A percentile compares a stretch with the other conserved stretches of the same genome.
Conservation (phyloP, 2,329 filamentous ascomycete species). For the Aspergillus sp. region DNA sequence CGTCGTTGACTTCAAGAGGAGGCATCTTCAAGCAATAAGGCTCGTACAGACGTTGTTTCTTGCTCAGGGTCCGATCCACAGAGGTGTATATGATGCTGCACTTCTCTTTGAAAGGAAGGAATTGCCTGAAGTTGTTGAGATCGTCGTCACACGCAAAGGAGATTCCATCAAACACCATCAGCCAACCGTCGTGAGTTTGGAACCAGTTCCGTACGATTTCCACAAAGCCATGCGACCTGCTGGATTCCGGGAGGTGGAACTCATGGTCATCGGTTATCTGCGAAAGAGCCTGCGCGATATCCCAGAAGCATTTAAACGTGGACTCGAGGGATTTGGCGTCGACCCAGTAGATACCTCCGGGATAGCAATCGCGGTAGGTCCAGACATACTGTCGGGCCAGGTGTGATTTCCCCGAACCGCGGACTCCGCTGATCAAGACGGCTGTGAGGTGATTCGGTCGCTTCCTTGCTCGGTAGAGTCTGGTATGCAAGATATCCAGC, state of each 20-base stretch:
- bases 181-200: slow-evolving; percentile 61
- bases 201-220: slow-evolving; percentile 62
- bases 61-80: slow-evolving; percentile 56
- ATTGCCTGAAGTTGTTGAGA: slow-evolving; percentile 52
- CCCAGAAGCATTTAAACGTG: slow-evolving; percentile 62
- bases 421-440: slow-evolving; percentile 63
- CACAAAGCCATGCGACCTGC: slow-evolving; percentile 52
- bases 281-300: slow-evolving; percentile 60
- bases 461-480: slow-evolving; percentile 59
- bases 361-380: slow-evolving; percentile 57
- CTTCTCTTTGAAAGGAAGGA: slow-evolving; percentile 63
- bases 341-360: slow-evolving; percentile 69
- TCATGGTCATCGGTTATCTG: slow-evolving; percentile 39
- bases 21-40: slow-evolving; percentile 58
- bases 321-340: slow-evolving; percentile 61
- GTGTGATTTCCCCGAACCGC: slow-evolving; percentile 68
- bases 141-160: slow-evolving; percentile 58
- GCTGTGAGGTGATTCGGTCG: slow-evolving; percentile 60
- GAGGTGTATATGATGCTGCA: slow-evolving; percentile 69
- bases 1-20: slow-evolving; percentile 56
- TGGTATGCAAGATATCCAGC: slow-evolving; percentile 57
- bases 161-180: slow-evolving; percentile 67
- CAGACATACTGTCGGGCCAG: slow-evolving; percentile 68
- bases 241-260: slow-evolving; percentile 35
- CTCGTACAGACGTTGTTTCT: slow-evolving; percentile 61